Evolutionary conservation across 2,329 filamentous ascomycete species (phyloP).

Genomic region (Monilinia polystroma): DNA sequence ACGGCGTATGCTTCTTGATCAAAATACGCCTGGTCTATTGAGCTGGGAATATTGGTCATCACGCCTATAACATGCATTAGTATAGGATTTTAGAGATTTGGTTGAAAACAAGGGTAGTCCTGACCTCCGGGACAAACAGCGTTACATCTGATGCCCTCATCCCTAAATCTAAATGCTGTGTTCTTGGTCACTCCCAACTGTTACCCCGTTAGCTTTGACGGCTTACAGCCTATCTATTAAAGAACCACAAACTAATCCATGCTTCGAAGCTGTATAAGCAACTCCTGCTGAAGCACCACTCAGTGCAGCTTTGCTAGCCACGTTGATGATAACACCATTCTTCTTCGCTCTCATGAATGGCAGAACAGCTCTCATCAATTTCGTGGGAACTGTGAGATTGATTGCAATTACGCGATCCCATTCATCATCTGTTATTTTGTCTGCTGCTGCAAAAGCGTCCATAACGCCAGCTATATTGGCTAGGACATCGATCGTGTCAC

Average conservation of each 20-base stretch:
- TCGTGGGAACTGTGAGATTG: constrained; percentile 47
- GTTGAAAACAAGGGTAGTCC: constrained; percentile 3
- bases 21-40: background rate
- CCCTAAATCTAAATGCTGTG: constrained; percentile 47
- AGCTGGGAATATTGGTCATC: background rate
- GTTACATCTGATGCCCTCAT: constrained; percentile 48
- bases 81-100: background rate
- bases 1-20: background rate
- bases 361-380: constrained; percentile 47
- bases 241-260: constrained; percentile 41
- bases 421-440: constrained; percentile 42
- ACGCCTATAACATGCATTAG: constrained; percentile 1
- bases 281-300: constrained; percentile 45
- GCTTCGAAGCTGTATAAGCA: constrained; percentile 48
- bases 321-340: constrained; percentile 46
- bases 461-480: constrained; percentile 48
- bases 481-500: constrained; percentile 44
- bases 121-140: constrained; percentile 45
- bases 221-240: background rate
- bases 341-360: constrained; percentile 44
- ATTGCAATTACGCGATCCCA: constrained; percentile 45
- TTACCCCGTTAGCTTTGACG: background rate
- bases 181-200: constrained; percentile 49
- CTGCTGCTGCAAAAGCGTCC: constrained; percentile 45
- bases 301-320: constrained; percentile 42